phyloP scores from a whole-genome alignment of 176 grass and related monocot species.

The Zea luxurians region DNA sequence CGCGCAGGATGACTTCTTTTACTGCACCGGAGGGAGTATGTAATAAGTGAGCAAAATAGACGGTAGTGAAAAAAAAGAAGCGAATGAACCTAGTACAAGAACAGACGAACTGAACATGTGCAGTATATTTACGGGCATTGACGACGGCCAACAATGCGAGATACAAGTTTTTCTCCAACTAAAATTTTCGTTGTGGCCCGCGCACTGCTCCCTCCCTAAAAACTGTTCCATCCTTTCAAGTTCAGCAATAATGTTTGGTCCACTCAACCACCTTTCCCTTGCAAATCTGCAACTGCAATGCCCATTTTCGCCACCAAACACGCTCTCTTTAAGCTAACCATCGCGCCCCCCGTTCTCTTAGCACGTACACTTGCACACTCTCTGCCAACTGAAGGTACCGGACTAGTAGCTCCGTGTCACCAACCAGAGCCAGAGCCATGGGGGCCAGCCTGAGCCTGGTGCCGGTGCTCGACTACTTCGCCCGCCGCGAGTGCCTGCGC shows the following conservation, averaged over 20 bases:
- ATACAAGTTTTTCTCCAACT: too few relatives aligned
- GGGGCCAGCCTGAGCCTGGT: slow-evolving; percentile 52
- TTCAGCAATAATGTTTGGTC: background rate
- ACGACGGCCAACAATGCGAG: too few relatives aligned
- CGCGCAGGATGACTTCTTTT: too few relatives aligned
- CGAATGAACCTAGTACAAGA: too few relatives aligned
- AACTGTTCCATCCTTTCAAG: background rate
- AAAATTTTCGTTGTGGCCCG: too few relatives aligned
- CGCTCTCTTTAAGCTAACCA: slow-evolving; percentile 5
- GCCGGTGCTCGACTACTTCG: slow-evolving; percentile 56
- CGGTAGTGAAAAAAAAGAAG: too few relatives aligned
- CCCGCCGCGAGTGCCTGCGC: slow-evolving; percentile 40
- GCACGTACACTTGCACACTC: background rate
- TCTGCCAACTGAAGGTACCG: background rate
- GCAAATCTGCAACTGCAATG: background rate
- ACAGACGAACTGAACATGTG: too few relatives aligned
- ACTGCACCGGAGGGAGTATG: too few relatives aligned
- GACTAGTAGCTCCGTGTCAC: background rate
- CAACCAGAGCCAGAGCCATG: slow-evolving; percentile 37
- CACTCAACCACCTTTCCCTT: slow-evolving; percentile 33
- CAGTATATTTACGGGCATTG: too few relatives aligned
- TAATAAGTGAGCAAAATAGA: too few relatives aligned
- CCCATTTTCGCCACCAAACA: background rate
- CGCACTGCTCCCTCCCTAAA: background rate
- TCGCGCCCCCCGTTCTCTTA: background rate